Evolutionary conservation across 1,284 basidiomycete genomes (phyloP).

Genomic region (Trichosporon faecale): DNA sequence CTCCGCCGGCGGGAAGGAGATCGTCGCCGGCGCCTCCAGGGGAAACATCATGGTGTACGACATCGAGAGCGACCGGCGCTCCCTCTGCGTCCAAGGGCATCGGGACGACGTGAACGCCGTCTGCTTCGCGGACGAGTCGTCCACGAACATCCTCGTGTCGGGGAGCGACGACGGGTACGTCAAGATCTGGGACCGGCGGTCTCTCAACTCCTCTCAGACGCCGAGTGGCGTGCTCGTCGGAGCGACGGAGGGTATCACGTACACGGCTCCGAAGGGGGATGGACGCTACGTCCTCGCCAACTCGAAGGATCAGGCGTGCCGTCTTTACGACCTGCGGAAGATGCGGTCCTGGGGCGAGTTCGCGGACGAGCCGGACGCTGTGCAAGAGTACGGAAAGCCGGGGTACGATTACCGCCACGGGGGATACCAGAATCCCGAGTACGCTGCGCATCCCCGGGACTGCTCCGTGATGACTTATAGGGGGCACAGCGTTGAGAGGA

Average conservation of each 20-base stretch:
- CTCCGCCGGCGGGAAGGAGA: conserved; percentile 91
- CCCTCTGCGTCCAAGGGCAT: conserved; percentile 81
- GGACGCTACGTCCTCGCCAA: conserved; percentile 96
- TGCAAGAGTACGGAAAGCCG: conserved; percentile 60
- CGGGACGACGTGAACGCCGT: conserved; percentile 91
- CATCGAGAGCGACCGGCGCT: conserved; percentile 70
- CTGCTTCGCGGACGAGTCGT: conserved; percentile 87
- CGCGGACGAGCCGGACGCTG: conserved; percentile 57
- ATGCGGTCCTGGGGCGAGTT: conserved; percentile 76
- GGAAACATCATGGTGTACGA: conserved; percentile 73
- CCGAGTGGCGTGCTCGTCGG: conserved; percentile 91
- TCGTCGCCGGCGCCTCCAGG: conserved; percentile 59
- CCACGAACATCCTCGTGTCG: conserved; percentile 88
- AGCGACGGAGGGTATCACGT: conserved; percentile 91
- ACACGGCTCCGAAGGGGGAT: conserved; percentile 80
- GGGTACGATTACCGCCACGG: conserved; percentile 76
- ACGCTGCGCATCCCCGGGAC: conserved; percentile 69
- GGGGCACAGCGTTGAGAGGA: conserved; percentile 87
- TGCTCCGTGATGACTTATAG: conserved; percentile 94
- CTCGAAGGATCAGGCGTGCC: conserved; percentile 89
- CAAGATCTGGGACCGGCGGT: conserved; percentile 96
- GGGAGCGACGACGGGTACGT: conserved; percentile 91
- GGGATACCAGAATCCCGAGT: conserved; percentile 47
- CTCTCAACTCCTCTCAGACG: conserved; percentile 66
- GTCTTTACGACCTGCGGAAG: conserved; percentile 91